These are phyloP conservation scores for Candida morakotiae DNA, from an alignment of 805 yeast genomes.

Conservation along the genomic window DNA sequence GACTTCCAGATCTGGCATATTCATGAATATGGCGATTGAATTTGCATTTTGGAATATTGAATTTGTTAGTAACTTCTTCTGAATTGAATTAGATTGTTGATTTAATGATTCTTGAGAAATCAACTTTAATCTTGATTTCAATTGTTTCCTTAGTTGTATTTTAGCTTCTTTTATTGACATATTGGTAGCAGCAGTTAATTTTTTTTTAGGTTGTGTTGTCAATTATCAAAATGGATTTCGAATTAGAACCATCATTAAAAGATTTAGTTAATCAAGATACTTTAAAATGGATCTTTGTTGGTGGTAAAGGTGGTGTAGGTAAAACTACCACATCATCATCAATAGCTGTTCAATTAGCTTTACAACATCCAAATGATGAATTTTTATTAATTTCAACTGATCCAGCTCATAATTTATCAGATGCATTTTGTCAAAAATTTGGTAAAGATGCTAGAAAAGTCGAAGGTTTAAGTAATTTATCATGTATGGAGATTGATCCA, in stretches of 20 bases:
- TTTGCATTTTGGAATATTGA: constrained; percentile 42
- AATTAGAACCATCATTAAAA: constrained; percentile 68
- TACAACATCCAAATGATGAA: constrained; percentile 71
- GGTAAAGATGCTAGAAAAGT: constrained; percentile 95
- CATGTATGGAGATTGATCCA: constrained; percentile 99
- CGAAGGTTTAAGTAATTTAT: constrained; percentile 80
- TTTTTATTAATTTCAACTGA: constrained; percentile 92
- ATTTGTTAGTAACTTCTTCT: constrained; percentile 13
- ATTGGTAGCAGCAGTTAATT: background rate
- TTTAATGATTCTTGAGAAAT: constrained; percentile 14
- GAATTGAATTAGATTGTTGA: constrained; percentile 23
- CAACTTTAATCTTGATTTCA: constrained; percentile 17
- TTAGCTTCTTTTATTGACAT: constrained; percentile 4
- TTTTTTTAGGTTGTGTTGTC: background rate
- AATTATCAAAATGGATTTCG: constrained; percentile 43
- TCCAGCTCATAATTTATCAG: constrained; percentile 97
- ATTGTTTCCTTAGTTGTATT: constrained; percentile 17
- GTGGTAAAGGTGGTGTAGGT: constrained; percentile 99
- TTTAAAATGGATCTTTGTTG: constrained; percentile 95
- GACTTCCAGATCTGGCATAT: constrained; percentile 70
- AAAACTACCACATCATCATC: constrained; percentile 97
- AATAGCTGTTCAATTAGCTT: constrained; percentile 88
- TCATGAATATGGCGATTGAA: constrained; percentile 66
- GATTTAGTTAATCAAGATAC: constrained; percentile 59
- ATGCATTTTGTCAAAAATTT: constrained; percentile 97